Percentiles rank a stretch among this genome's conserved stretches.
Conservation (phyloP, 805 yeast genomes). For the Wickerhamiella sergipiensis region DNA sequence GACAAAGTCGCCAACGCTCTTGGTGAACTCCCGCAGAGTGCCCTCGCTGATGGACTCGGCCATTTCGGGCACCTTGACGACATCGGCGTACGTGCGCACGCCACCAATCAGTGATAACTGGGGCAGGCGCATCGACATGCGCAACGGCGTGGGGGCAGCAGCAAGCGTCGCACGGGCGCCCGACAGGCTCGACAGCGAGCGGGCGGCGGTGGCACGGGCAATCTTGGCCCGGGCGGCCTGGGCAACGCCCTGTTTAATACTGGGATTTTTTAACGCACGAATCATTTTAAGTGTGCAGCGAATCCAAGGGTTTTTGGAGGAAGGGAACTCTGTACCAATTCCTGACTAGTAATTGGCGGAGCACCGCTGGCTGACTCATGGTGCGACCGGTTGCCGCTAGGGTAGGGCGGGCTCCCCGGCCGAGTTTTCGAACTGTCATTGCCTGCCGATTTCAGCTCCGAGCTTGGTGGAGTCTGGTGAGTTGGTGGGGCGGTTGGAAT, state of each 20-base stretch:
- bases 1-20: constrained; percentile 76
- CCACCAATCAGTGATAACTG: background rate
- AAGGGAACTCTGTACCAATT: background rate
- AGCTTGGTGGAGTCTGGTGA: too few species aligned
- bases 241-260: constrained; percentile 1
- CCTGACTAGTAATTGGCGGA: background rate
- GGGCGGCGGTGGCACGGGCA: background rate
- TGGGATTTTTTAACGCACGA: constrained; percentile 2
- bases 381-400: background rate
- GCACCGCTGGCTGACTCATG: background rate
- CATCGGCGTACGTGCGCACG: constrained; percentile 23
- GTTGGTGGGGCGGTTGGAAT: too few species aligned
- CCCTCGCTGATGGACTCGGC: constrained; percentile 98
- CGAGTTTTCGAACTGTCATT: too few species aligned
- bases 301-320: background rate
- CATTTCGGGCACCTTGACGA: constrained; percentile 92
- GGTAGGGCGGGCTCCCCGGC: background rate
- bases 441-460: too few species aligned
- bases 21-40: constrained; percentile 50
- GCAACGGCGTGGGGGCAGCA: background rate
- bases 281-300: background rate
- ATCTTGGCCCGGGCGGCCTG: background rate
- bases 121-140: background rate
- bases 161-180: background rate
- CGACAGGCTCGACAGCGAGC: background rate